Conservation (phyloP, 179 eudicot species). For the Silene noctiflora region DNA sequence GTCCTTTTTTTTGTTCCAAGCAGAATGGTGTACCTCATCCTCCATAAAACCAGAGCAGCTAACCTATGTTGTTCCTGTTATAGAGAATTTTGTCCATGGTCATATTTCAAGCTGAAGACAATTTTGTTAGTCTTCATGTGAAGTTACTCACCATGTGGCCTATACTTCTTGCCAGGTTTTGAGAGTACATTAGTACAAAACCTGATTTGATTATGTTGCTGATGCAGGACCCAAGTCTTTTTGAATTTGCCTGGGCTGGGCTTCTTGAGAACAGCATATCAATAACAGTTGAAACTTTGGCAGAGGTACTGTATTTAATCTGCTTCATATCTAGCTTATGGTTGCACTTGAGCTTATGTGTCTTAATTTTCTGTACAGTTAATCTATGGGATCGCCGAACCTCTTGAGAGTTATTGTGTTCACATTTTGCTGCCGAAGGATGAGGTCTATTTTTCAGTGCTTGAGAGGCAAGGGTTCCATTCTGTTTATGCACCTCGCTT, state of each 20-base stretch:
- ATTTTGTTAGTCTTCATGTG: constrained; percentile 56
- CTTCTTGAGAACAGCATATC: constrained; percentile 73
- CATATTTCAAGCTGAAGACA: constrained; percentile 67
- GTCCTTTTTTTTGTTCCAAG: constrained; percentile 4
- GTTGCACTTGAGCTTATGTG: constrained; percentile 28
- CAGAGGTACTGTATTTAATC: constrained; percentile 60
- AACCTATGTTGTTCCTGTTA: constrained; percentile 67
- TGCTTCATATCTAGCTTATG: constrained; percentile 15
- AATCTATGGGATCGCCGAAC: constrained; percentile 81
- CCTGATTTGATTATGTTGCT: constrained; percentile 6
- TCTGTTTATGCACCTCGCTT: constrained; percentile 77
- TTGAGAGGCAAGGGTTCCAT: constrained; percentile 58
- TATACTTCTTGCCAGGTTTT: background rate
- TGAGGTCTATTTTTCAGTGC: constrained; percentile 71
- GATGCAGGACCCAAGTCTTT: constrained; percentile 70
- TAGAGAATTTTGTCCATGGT: constrained; percentile 53
- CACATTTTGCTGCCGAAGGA: constrained; percentile 79
- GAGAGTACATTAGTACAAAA: background rate
- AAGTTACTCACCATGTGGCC: background rate
- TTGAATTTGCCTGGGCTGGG: constrained; percentile 96
- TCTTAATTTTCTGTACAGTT: constrained; percentile 55
- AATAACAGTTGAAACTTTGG: constrained; percentile 62
- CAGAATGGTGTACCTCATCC: constrained; percentile 77
- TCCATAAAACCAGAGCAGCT: constrained; percentile 93
- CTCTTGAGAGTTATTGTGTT: constrained; percentile 92